These are phyloP conservation scores for Hygrocybe punicea DNA, from an alignment of 768 basidiomycete species.

Conservation along the genomic window DNA sequence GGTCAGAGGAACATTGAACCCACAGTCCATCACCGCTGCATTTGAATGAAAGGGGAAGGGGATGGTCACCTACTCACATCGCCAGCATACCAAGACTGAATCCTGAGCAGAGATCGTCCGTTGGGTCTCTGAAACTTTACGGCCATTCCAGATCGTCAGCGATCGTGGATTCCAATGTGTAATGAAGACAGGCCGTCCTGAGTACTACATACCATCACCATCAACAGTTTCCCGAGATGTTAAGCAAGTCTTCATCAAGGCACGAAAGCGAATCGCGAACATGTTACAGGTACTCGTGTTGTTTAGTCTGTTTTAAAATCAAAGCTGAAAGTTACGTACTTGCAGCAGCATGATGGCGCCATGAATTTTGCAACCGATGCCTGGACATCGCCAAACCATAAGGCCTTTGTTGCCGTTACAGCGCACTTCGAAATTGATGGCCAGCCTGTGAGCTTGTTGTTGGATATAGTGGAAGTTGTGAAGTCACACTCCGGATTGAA, in stretches of 20 bases:
- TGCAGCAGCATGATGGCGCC: slow-evolving; percentile 27
- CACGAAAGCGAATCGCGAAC: slow-evolving; percentile 21
- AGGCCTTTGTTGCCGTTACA: slow-evolving; percentile 13
- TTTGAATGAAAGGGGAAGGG: slow-evolving; percentile 33
- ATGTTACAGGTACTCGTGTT: slow-evolving; percentile 24
- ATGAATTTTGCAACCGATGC: slow-evolving; percentile 28
- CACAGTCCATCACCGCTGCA: slow-evolving; percentile 23
- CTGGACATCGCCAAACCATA: slow-evolving; percentile 16
- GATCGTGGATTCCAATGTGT: slow-evolving; percentile 16
- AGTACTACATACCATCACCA: slow-evolving; percentile 32
- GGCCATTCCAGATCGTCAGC: not conserved
- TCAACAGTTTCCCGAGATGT: slow-evolving; percentile 32
- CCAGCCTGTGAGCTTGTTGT: slow-evolving; percentile 20
- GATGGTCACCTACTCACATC: slow-evolving; percentile 29
- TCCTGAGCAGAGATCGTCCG: slow-evolving; percentile 6
- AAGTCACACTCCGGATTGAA: slow-evolving; percentile 34
- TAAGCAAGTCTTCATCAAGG: slow-evolving; percentile 24
- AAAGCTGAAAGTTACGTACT: not conserved
- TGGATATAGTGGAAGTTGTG: slow-evolving; percentile 40
- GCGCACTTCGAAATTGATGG: slow-evolving; percentile 36
- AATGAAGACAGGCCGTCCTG: slow-evolving; percentile 36
- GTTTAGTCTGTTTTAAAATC: not conserved
- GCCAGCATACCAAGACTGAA: slow-evolving; percentile 24
- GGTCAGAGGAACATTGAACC: slow-evolving; percentile 4
- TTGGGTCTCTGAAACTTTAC: slow-evolving; percentile 6